Percentiles rank a stretch among this genome's conserved stretches.
These are phyloP conservation scores for Candida sithepensis DNA, from an alignment of 805 yeast genomes.

Conservation along the genomic window DNA sequence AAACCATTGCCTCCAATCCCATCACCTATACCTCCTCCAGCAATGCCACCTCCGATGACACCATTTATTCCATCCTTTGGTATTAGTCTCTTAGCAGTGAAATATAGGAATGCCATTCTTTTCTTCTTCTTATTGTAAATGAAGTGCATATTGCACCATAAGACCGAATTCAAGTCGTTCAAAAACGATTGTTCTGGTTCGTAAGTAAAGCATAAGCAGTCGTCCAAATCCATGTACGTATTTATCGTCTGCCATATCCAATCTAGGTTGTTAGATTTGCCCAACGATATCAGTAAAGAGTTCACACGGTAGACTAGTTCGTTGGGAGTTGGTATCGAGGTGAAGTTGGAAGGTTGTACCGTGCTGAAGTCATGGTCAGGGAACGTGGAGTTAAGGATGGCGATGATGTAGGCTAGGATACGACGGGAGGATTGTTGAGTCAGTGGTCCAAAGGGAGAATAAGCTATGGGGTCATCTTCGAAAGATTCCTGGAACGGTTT, in stretches of 20 bases:
- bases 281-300: conserved; percentile 67
- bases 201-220: conserved; percentile 61
- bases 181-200: conserved; percentile 60
- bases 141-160: conserved; percentile 87
- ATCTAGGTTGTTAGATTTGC: conserved; percentile 47
- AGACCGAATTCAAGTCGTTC: conserved; percentile 56
- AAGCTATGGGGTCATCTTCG: conserved; percentile 5
- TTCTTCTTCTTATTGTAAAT: conserved; percentile 87
- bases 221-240: conserved; percentile 70
- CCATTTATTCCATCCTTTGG: conserved; percentile 28
- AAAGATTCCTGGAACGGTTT: conserved; percentile 8
- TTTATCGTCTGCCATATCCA: conserved; percentile 90
- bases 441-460: conserved; percentile 87
- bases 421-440: conserved; percentile 82
- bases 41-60: neutral
- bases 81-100: conserved; percentile 45
- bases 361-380: conserved; percentile 95
- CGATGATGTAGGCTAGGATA: conserved; percentile 86
- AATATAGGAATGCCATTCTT: conserved; percentile 81
- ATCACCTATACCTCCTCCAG: neutral
- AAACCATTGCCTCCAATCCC: conserved; percentile 25
- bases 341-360: conserved; percentile 75
- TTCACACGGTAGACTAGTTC: conserved; percentile 66
- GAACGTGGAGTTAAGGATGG: conserved; percentile 84
- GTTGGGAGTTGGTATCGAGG: conserved; percentile 46